Conservation (phyloP, 257 asterid species). For the Solanum ossicruentum region DNA sequence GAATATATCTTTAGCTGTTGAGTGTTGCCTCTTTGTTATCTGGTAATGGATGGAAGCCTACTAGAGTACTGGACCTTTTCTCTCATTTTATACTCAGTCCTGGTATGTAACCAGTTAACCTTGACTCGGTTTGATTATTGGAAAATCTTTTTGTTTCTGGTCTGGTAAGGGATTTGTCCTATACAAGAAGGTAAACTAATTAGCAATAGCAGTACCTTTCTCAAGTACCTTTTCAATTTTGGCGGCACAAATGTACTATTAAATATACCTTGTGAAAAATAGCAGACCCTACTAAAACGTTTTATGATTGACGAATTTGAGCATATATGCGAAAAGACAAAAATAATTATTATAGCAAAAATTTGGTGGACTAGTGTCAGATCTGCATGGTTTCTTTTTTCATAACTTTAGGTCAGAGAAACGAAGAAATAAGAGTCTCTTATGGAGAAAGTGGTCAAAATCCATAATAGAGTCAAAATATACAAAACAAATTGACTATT, state of each 20-base stretch:
- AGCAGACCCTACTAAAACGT: neutral
- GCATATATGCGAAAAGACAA: neutral
- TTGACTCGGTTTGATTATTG: neutral
- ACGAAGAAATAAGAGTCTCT: neutral
- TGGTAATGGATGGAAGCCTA: neutral
- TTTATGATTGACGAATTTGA: neutral
- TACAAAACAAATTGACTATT: neutral
- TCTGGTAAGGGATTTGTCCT: neutral
- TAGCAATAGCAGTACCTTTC: neutral
- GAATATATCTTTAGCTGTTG: neutral
- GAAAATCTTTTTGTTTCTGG: neutral
- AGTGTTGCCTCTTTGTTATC: neutral
- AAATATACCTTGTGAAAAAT: neutral
- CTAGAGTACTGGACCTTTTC: neutral
- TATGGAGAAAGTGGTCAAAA: neutral
- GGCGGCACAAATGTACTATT: neutral
- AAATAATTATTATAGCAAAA: neutral
- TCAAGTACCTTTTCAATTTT: neutral
- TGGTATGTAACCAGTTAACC: neutral
- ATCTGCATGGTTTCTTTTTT: neutral
- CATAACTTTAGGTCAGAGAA: neutral
- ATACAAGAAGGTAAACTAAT: neutral
- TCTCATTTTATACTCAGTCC: neutral
- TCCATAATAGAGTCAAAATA: neutral
- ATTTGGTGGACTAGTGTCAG: neutral